Percentiles rank a stretch among this genome's conserved stretches.
Evolutionary conservation across 164 flowering plant genomes (phyloP).

Genomic region (Vitis riparia): DNA sequence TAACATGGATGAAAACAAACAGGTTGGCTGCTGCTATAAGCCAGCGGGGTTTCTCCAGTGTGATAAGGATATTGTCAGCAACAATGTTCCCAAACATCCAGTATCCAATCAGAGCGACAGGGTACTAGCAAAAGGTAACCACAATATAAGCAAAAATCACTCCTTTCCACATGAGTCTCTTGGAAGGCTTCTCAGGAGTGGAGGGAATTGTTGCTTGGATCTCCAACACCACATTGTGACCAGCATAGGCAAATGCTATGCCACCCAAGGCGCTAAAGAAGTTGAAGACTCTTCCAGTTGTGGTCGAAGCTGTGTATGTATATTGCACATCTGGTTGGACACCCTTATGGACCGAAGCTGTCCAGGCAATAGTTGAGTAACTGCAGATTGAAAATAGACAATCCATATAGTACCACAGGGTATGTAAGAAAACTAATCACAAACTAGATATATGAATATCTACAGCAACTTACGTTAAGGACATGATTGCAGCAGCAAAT

Average conservation of each 20-base stretch:
- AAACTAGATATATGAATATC: too few species aligned
- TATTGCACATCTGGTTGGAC: slow-evolving; percentile 35
- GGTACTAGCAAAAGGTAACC: slow-evolving; percentile 55
- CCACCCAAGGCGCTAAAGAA: slow-evolving; percentile 51
- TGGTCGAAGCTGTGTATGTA: slow-evolving; percentile 13
- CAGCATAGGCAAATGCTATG: slow-evolving; percentile 59
- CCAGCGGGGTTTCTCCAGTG: slow-evolving; percentile 35
- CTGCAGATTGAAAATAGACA: slow-evolving; percentile 21
- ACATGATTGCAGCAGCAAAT: slow-evolving; percentile 55
- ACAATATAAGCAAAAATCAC: slow-evolving; percentile 44
- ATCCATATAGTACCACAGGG: slow-evolving; percentile 11
- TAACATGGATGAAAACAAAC: too few species aligned
- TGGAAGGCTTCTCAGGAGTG: slow-evolving; percentile 53
- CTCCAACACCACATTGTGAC: slow-evolving; percentile 61
- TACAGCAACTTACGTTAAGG: slow-evolving; percentile 17
- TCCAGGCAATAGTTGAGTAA: slow-evolving; percentile 53
- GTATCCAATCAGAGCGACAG: slow-evolving; percentile 50
- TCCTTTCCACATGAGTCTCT: slow-evolving; percentile 59
- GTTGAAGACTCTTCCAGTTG: slow-evolving; percentile 18
- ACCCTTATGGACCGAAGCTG: slow-evolving; percentile 31
- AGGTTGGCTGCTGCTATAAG: too few species aligned
- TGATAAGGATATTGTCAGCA: slow-evolving; percentile 49
- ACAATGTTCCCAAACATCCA: slow-evolving; percentile 38
- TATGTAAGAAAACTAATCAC: too few species aligned
- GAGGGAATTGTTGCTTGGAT: slow-evolving; percentile 66